Evolutionary conservation across 805 yeast species (phyloP).

Genomic region (Nakazawaea populi): DNA sequence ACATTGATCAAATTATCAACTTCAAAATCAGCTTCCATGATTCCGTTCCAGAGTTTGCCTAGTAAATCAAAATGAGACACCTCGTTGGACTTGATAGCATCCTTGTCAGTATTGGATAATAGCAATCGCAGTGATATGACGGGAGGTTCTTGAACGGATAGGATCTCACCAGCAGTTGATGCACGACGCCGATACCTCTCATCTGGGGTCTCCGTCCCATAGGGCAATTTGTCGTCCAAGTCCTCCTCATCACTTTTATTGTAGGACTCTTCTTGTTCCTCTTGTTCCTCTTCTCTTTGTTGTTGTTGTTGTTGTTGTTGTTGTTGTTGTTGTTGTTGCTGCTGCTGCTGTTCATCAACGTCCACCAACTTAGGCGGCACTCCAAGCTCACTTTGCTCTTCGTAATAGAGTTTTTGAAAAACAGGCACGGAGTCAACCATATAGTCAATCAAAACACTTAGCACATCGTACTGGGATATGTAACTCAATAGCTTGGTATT

Average conservation of each 20-base stretch:
- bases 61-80: slow-evolving; percentile 3
- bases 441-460: slow-evolving; percentile 23
- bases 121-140: slow-evolving; percentile 59
- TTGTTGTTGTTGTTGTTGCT: no score
- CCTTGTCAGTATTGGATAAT: slow-evolving; percentile 53
- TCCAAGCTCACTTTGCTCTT: not conserved
- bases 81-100: slow-evolving; percentile 6
- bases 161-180: slow-evolving; percentile 67
- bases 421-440: slow-evolving; percentile 17
- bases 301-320: no score
- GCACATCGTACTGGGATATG: slow-evolving; percentile 24
- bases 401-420: slow-evolving; percentile 5
- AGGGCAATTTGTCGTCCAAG: slow-evolving; percentile 16
- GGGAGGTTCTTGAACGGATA: slow-evolving; percentile 81
- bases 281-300: not conserved
- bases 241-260: slow-evolving; percentile 6
- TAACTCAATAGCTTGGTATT: slow-evolving; percentile 27
- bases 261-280: slow-evolving; percentile 15
- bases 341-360: no score
- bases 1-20: slow-evolving; percentile 2
- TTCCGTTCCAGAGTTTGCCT: slow-evolving; percentile 4
- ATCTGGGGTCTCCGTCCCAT: slow-evolving; percentile 9
- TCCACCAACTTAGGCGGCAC: no score
- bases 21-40: not conserved
- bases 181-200: slow-evolving; percentile 21